Conservation (phyloP, 257 asterid genomes). For the Petunia axillaris region DNA sequence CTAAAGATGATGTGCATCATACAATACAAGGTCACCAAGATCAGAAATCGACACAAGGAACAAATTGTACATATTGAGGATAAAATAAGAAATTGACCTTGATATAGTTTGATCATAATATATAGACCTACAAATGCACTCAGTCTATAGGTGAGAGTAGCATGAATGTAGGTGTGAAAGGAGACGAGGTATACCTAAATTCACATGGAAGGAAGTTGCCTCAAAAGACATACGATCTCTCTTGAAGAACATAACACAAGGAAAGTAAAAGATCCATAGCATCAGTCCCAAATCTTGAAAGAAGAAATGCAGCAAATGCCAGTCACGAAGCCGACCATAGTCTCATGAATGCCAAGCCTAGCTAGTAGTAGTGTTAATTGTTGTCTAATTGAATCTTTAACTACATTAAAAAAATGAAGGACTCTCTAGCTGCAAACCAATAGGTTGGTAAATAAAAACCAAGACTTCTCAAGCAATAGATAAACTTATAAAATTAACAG, state of each 20-base stretch:
- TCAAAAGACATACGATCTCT: background rate
- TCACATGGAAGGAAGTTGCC: background rate
- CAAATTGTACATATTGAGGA: background rate
- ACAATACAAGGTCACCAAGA: background rate
- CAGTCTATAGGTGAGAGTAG: background rate
- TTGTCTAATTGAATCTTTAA: no score
- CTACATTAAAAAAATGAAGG: no score
- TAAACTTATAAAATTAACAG: no score
- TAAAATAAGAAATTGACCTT: background rate
- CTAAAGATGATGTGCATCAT: no score
- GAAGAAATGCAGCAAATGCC: no score
- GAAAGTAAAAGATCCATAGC: background rate
- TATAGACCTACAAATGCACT: background rate
- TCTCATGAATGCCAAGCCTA: no score
- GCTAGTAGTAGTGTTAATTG: no score
- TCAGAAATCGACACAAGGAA: background rate
- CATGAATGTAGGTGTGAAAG: background rate
- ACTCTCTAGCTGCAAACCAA: no score
- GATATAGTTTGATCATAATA: background rate
- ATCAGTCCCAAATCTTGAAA: no score
- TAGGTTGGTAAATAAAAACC: no score
- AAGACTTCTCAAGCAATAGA: no score
- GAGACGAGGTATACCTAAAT: background rate
- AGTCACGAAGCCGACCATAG: no score
- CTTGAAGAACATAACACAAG: background rate